Percentiles rank a stretch among this genome's conserved stretches.
Conservation (phyloP, 164 flowering plant species). For the Platanus orientalis region DNA sequence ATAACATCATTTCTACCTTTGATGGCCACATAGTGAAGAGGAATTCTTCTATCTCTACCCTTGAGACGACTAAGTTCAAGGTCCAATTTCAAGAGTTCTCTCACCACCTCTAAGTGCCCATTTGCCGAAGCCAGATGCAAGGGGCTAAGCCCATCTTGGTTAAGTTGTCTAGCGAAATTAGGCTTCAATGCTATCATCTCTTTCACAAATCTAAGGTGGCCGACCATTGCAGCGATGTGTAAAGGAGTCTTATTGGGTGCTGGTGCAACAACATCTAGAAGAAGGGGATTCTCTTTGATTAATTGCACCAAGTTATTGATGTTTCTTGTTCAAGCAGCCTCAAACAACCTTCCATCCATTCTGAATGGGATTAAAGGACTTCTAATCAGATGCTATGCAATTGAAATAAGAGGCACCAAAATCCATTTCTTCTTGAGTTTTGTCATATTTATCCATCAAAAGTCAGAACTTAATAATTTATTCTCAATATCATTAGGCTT, state of each 20-base stretch:
- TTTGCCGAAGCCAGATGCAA: neutral
- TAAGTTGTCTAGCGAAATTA: neutral
- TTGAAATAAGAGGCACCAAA: neutral
- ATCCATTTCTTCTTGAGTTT: neutral
- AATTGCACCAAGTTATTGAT: neutral
- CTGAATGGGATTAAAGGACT: too few relatives aligned
- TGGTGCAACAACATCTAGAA: neutral
- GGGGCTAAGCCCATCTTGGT: neutral
- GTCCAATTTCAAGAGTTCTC: constrained; percentile 21
- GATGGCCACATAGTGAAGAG: constrained; percentile 36
- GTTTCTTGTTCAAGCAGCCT: neutral
- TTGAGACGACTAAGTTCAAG: constrained; percentile 16
- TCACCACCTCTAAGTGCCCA: neutral
- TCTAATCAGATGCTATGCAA: too few relatives aligned
- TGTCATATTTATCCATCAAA: too few relatives aligned
- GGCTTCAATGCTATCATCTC: neutral
- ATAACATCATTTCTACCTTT: constrained; percentile 30
- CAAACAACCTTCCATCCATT: neutral
- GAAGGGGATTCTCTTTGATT: neutral
- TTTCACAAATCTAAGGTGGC: neutral
- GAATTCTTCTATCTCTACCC: constrained; percentile 24
- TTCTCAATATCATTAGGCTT: too few relatives aligned
- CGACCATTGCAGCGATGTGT: neutral
- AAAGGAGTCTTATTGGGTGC: neutral
- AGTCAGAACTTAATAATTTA: too few relatives aligned